These are phyloP conservation scores for Prototheca cutis DNA, from an alignment of 163 green algal species.

Conservation along the genomic window DNA sequence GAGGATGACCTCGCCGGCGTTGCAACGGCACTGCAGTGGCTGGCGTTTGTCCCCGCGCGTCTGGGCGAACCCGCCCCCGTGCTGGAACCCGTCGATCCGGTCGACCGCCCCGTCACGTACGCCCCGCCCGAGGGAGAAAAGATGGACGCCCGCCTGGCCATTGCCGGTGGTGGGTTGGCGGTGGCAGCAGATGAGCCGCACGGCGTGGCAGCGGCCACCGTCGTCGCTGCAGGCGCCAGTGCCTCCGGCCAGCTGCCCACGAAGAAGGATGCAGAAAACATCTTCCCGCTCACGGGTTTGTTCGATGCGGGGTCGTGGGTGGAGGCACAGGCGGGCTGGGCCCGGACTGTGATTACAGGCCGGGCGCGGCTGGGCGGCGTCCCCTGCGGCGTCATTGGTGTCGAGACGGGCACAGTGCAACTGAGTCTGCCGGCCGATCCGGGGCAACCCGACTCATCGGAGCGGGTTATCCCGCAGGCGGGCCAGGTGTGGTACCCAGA, in stretches of 20 bases:
- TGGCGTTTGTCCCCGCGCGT: slow-evolving; percentile 58
- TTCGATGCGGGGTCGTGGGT: slow-evolving; percentile 89
- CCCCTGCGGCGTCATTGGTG: slow-evolving; percentile 86
- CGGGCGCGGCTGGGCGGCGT: slow-evolving; percentile 86
- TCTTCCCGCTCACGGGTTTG: slow-evolving; percentile 72
- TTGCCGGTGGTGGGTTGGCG: slow-evolving; percentile 58
- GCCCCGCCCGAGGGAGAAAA: slow-evolving; percentile 49
- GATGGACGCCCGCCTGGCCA: slow-evolving; percentile 69
- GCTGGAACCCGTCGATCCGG: slow-evolving; percentile 53
- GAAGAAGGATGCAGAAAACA: no score
- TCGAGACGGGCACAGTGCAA: slow-evolving; percentile 79
- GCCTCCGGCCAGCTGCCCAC: no score
- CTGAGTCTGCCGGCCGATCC: slow-evolving; percentile 86
- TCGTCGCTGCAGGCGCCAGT: no score
- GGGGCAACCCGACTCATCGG: slow-evolving; percentile 59
- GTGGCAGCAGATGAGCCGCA: no score
- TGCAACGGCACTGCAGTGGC: slow-evolving; percentile 47
- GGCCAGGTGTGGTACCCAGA: slow-evolving; percentile 96
- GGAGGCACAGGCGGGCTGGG: slow-evolving; percentile 81
- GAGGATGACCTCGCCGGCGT: slow-evolving; percentile 77
- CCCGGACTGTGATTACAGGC: slow-evolving; percentile 74
- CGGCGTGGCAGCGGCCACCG: no score
- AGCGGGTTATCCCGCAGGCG: slow-evolving; percentile 17
- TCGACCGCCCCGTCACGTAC: slow-evolving; percentile 51
- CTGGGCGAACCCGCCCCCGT: slow-evolving; percentile 34